phyloP scores from a whole-genome alignment of 1,284 basidiomycete species.

The Ceratobasidium sp. region DNA sequence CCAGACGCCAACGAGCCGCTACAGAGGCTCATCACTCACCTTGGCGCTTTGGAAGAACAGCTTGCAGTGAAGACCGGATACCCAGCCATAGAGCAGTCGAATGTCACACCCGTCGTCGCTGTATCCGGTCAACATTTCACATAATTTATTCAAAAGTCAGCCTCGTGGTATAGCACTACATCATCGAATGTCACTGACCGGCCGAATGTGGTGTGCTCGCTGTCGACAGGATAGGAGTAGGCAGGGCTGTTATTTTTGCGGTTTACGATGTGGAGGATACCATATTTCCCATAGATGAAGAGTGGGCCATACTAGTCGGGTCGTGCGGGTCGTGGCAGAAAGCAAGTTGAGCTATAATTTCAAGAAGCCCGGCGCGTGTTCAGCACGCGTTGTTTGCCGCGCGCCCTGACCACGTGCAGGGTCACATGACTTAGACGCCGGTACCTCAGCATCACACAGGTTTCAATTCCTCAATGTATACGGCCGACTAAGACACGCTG shows the following conservation, averaged over 20 bases:
- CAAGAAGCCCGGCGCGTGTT: slow-evolving; percentile 34
- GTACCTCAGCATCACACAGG: not conserved
- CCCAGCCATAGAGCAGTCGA: slow-evolving; percentile 68
- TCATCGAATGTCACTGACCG: slow-evolving; percentile 52
- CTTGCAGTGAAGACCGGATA: slow-evolving; percentile 68
- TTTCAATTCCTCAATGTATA: no score
- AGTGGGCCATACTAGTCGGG: slow-evolving; percentile 39
- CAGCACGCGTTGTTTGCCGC: slow-evolving; percentile 39
- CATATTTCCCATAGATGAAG: slow-evolving; percentile 40
- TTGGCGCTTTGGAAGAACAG: slow-evolving; percentile 70
- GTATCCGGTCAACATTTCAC: not conserved
- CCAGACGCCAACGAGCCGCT: not conserved
- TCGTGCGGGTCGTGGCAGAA: slow-evolving; percentile 34
- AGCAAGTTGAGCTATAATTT: slow-evolving; percentile 22
- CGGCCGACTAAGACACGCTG: no score
- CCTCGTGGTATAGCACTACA: slow-evolving; percentile 33
- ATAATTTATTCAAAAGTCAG: not conserved
- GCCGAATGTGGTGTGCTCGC: slow-evolving; percentile 69
- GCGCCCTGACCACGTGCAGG: slow-evolving; percentile 19
- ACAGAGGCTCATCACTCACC: slow-evolving; percentile 52
- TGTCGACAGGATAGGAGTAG: slow-evolving; percentile 74
- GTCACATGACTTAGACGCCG: slow-evolving; percentile 8
- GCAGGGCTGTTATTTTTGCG: slow-evolving; percentile 48
- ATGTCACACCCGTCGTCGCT: slow-evolving; percentile 60
- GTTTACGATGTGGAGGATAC: slow-evolving; percentile 39